phyloP scores from a whole-genome alignment of 2,329 filamentous ascomycete species.

The Sclerotinia sclerotiorum region DNA sequence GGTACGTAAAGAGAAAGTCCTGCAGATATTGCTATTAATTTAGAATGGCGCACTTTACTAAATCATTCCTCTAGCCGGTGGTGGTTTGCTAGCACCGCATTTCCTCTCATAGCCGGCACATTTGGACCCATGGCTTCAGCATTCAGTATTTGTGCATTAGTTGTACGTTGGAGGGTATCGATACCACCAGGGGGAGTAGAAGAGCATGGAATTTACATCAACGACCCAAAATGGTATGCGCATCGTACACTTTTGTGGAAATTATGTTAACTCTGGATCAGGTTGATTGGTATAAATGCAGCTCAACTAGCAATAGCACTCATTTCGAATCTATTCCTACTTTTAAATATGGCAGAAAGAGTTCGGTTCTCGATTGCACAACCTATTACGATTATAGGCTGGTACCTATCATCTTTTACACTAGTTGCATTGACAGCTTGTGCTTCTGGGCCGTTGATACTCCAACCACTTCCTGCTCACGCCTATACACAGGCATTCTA shows the following conservation, averaged over 20 bases:
- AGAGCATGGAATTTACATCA: conserved; percentile 54
- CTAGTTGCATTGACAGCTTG: conserved; percentile 67
- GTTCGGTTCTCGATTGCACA: conserved; percentile 80
- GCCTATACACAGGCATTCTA: conserved; percentile 80
- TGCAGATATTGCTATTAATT: not conserved
- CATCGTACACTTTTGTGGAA: not conserved
- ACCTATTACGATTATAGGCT: conserved; percentile 78
- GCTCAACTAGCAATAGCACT: conserved; percentile 74
- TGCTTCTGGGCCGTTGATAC: conserved; percentile 56
- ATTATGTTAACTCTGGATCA: conserved; percentile 36
- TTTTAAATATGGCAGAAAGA: conserved; percentile 82
- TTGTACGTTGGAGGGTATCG: conserved; percentile 71
- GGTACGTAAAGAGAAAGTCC: conserved; percentile 23
- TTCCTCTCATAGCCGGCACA: conserved; percentile 80
- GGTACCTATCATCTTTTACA: conserved; percentile 65
- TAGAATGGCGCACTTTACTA: not conserved
- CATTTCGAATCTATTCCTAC: conserved; percentile 74
- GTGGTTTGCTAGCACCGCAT: conserved; percentile 64
- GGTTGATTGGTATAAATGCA: conserved; percentile 74
- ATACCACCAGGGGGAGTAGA: conserved; percentile 51
- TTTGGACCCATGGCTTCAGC: conserved; percentile 84
- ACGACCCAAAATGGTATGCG: conserved; percentile 69
- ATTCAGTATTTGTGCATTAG: conserved; percentile 83
- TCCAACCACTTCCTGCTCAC: conserved; percentile 53
- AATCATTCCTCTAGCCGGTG: conserved; percentile 42